Base-by-base conservation (phyloP, 768 basidiomycete genomes). In the Mrakia blollopis region DNA sequence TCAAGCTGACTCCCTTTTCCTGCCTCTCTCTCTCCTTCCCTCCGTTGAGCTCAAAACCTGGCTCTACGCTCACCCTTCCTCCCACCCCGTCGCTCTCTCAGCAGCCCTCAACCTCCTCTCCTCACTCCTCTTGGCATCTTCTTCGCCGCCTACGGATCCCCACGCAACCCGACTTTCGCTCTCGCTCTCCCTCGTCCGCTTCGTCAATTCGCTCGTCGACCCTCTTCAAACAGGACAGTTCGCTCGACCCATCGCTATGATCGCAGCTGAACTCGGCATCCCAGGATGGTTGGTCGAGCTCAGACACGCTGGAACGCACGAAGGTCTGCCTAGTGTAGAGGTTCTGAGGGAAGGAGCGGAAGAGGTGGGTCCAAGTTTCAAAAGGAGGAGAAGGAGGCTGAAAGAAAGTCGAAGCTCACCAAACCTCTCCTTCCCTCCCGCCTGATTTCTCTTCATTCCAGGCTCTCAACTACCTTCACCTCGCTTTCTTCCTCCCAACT, bases 191-290 rank as follows among this genome's bases (percentile, higher is more conserved):
- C 85, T 97, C 77, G 91, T 95, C 77, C 86, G 96, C 44, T 88
- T 98, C 79, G 92, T 98, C 79, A 99, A 98, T 80, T 92, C 94
- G 1, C 87, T 98, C 52, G 96, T 98, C 10, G 97, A 99, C 81
- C 94, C 95, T 21, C 86, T 97, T 16, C 97, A 99, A 81, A 87
- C 89, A 14, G 93, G 94, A 10, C 87, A 88, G 28, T 98, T 92
- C 81, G 96, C 97, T 3, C 87, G 94, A 30, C 91, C 97, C 2
- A 98, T 98, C 80, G 89, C 91, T 0, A 89, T 91, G 57, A 92
- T 99, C 78, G 94, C 96, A 1, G 85, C 87, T 4, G 92, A 95
- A 81, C 87, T 99, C 16, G 91, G 91, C 0, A 85, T 99, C 1
- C 96, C 97, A 0, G 84, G 87, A 0, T 94, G 92, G 90, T 86